These are phyloP conservation scores for Murraya paniculata DNA, from an alignment of 345 rosid species.

Conservation along the genomic window DNA sequence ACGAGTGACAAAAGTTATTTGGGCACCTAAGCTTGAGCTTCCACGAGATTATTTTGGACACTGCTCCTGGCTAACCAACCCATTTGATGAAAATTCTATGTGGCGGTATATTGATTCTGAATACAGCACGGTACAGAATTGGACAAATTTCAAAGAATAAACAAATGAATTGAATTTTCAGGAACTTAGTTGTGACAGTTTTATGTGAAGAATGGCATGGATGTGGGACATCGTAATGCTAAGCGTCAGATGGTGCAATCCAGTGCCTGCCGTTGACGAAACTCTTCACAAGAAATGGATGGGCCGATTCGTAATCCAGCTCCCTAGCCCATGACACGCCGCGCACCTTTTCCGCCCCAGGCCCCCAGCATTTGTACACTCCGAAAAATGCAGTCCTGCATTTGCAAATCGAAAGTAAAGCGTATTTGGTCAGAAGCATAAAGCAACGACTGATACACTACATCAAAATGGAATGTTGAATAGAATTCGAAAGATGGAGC, in stretches of 20 bases:
- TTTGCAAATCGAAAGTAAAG: constrained; percentile 23
- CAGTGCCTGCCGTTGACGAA: constrained; percentile 95
- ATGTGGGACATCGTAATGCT: constrained; percentile 10
- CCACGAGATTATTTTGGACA: neutral
- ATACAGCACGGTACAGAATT: neutral
- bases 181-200: neutral
- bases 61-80: neutral
- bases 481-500: too few species aligned
- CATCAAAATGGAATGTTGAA: too few species aligned
- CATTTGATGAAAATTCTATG: too few species aligned
- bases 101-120: neutral
- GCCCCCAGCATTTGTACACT: constrained; percentile 83
- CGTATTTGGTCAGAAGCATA: too few species aligned
- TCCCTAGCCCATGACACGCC: constrained; percentile 93
- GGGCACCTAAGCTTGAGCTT: too few species aligned
- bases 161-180: constrained; percentile 12
- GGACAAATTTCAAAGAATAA: constrained; percentile 8
- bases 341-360: constrained; percentile 70
- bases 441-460: too few species aligned
- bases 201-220: neutral
- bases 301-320: constrained; percentile 75
- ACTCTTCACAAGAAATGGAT: constrained; percentile 77
- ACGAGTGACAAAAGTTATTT: neutral
- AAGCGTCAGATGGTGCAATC: constrained; percentile 77
- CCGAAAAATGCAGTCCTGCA: constrained; percentile 88